Percentiles rank a stretch among this genome's conserved stretches.
Evolutionary conservation across 2,329 filamentous ascomycete genomes (phyloP).

Genomic region (Ophiostoma piceae): DNA sequence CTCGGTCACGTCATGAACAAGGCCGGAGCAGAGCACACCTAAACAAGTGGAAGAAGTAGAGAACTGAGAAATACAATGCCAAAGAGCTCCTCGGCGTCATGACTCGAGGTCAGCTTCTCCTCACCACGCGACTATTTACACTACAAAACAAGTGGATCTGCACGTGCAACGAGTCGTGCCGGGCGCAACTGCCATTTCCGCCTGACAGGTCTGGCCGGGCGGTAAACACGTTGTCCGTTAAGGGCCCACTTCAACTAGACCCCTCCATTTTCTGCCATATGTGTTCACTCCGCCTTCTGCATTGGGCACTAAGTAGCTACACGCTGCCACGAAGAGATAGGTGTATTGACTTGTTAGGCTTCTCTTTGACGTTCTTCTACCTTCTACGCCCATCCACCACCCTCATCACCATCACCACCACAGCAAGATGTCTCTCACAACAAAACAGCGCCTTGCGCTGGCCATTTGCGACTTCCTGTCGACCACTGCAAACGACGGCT

Average conservation of each 20-base stretch:
- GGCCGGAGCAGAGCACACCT: not conserved
- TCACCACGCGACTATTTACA: not conserved
- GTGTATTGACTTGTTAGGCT: not conserved
- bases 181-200: no score
- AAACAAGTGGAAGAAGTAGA: slow-evolving; percentile 6
- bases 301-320: not conserved
- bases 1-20: slow-evolving; percentile 7
- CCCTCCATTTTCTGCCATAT: not conserved
- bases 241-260: not conserved
- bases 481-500: slow-evolving; percentile 79
- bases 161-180: not conserved
- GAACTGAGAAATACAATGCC: not conserved
- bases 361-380: not conserved
- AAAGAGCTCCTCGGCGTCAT: not conserved
- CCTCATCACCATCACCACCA: not conserved
- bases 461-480: slow-evolving; percentile 94
- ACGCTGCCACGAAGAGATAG: not conserved
- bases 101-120: not conserved
- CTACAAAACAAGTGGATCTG: not conserved
- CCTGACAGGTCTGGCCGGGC: not conserved
- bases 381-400: not conserved
- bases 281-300: not conserved
- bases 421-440: slow-evolving; percentile 38
- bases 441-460: slow-evolving; percentile 84
- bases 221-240: not conserved